phyloP scores from a whole-genome alignment of 352 stramenopile species.

The Phytopythium vexans region DNA sequence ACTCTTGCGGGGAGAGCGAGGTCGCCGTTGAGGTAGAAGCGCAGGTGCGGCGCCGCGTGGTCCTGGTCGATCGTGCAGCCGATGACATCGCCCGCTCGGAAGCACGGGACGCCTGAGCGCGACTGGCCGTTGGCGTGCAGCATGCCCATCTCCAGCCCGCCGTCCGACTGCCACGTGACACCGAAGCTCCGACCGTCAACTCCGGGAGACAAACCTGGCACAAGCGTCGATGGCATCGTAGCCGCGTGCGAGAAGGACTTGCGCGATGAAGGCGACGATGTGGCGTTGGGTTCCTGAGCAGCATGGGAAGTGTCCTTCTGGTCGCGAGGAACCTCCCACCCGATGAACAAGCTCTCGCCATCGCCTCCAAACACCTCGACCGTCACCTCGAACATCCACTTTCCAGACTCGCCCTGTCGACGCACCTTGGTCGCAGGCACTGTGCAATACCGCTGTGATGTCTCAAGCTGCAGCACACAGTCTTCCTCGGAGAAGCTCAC shows the following conservation, averaged over 20 bases:
- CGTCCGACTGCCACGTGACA: constrained; percentile 73
- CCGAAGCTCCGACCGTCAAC: constrained; percentile 58
- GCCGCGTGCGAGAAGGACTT: not conserved
- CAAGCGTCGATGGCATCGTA: constrained; percentile 16
- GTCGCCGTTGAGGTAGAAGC: constrained; percentile 77
- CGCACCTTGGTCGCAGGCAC: constrained; percentile 69
- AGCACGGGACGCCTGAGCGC: constrained; percentile 59
- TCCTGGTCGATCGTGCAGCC: constrained; percentile 80
- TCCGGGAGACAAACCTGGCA: constrained; percentile 58
- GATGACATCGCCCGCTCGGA: constrained; percentile 63
- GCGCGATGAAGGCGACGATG: not conserved
- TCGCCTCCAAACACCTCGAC: constrained; percentile 54
- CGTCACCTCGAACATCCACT: constrained; percentile 79
- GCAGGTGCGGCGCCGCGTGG: constrained; percentile 49
- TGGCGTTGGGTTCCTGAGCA: not conserved
- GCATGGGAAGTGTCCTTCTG: not conserved
- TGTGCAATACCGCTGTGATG: constrained; percentile 63
- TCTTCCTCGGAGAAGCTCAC: constrained; percentile 78
- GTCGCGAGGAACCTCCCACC: constrained; percentile 64
- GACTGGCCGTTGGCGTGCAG: constrained; percentile 68
- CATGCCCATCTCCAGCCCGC: constrained; percentile 71
- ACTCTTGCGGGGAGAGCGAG: constrained; percentile 39
- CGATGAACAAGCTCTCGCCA: constrained; percentile 70
- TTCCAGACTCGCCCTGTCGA: constrained; percentile 62
- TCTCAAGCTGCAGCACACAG: constrained; percentile 66